phyloP scores from a whole-genome alignment of 1,284 basidiomycete genomes.

The Ceratobasidium sp. region DNA sequence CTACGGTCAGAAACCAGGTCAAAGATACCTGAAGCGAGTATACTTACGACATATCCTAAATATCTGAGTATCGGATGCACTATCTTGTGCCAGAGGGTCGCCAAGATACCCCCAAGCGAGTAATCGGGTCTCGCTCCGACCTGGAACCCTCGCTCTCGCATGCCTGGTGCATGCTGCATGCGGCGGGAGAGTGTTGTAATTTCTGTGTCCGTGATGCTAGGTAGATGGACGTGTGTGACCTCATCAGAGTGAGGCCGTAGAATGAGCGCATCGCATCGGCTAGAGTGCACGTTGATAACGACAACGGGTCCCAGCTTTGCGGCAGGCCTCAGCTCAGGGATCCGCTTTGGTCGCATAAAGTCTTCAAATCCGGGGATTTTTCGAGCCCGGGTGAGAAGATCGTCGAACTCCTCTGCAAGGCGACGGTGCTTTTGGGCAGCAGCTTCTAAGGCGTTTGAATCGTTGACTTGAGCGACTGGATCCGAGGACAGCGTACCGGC shows the following conservation, averaged over 20 bases:
- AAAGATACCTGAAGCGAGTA: not conserved
- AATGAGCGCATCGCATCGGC: constrained; percentile 55
- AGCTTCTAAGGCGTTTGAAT: no score
- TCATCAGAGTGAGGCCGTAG: constrained; percentile 29
- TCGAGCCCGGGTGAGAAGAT: constrained; percentile 38
- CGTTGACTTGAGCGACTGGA: no score
- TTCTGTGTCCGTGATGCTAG: not conserved
- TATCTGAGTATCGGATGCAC: constrained; percentile 26
- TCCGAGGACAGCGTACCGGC: not conserved
- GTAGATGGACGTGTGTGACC: constrained; percentile 16
- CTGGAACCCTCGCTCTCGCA: not conserved
- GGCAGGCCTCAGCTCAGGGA: constrained; percentile 48
- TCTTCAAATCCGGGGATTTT: constrained; percentile 28
- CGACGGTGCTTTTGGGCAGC: constrained; percentile 32
- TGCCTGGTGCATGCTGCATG: not conserved
- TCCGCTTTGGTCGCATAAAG: constrained; percentile 48
- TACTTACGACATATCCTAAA: constrained; percentile 17
- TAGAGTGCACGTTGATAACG: constrained; percentile 53
- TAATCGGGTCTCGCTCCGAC: not conserved
- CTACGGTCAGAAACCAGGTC: no score
- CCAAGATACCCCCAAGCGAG: not conserved
- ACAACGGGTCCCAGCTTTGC: constrained; percentile 55
- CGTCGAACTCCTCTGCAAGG: constrained; percentile 22
- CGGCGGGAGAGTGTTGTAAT: no score
- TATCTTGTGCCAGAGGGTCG: constrained; percentile 20